Base-by-base conservation (phyloP, 1,139 yeast species). In the Suhomyces anneliseae region DNA sequence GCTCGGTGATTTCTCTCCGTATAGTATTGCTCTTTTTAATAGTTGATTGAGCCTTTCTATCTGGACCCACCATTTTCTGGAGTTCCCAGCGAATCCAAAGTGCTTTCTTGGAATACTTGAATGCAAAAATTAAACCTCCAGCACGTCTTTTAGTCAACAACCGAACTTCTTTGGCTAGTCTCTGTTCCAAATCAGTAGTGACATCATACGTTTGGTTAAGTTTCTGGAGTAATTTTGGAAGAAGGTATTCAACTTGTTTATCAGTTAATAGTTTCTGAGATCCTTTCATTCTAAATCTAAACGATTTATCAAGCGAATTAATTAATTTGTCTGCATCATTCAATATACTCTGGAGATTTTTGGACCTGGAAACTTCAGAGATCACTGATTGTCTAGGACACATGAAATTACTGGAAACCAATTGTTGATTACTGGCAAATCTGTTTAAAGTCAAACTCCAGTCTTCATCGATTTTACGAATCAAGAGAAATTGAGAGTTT, bases 111-210 rank as follows among this genome's bases (percentile, higher is more conserved):
- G 74, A 67, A 44, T 61, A 69, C 42, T 56, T 62, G 19, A 57
- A 54, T 0, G 81, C 83, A 62, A 81, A 81, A 2, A 81, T 69
- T 42, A 82, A 54, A 27, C 67, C 62, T 0, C 76, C 59, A 0
- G 82, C 85, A 26, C 69, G 64, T 4, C 65, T 61, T 47, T 64
- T 70, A 8, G 62, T 58, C 49, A 77, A 36, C 1, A 42, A 34
- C 1, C 42, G 11, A 3, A 76, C 45, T 33, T 58, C 57, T 1
- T 50, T 40, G 7, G 54, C 44, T 5, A 78, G 57, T 8, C 53
- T 54, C 0, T 47, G 40, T 4, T 50, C 50, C 27, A 64, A 50
- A 5, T 53, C 60, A 2, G 36, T 53, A 4, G 54, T 52, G 6
- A 43, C 42, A 5, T 57, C 59, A 46, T 64, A 68, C 11, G 46